Evolutionary conservation across 768 basidiomycete genomes (phyloP).

Genomic region (Tulasnella sp.): DNA sequence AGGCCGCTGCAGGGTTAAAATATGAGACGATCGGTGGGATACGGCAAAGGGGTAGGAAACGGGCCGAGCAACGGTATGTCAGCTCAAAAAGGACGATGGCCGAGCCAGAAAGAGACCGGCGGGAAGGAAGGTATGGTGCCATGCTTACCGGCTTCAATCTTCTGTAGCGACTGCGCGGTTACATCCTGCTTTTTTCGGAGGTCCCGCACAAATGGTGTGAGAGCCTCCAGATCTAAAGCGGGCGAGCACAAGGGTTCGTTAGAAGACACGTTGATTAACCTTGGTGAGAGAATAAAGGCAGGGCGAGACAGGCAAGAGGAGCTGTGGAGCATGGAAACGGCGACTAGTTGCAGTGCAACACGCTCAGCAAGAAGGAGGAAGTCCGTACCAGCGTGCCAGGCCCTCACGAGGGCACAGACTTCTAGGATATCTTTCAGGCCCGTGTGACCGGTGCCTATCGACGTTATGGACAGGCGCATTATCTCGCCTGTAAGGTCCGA

Average conservation of each 20-base stretch:
- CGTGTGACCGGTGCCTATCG: conserved; percentile 53
- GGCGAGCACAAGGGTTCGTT: background rate
- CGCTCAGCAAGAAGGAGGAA: background rate
- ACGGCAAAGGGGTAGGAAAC: background rate
- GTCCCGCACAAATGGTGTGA: conserved; percentile 61
- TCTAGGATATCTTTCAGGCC: conserved; percentile 43
- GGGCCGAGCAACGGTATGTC: background rate
- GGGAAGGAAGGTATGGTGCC: background rate
- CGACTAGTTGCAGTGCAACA: conserved; percentile 4
- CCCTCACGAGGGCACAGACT: conserved; percentile 63
- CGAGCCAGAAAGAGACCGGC: background rate
- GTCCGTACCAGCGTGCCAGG: conserved; percentile 58
- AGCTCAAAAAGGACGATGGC: background rate
- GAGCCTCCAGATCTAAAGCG: conserved; percentile 62
- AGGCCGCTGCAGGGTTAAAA: conserved; percentile 19
- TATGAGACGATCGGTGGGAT: background rate
- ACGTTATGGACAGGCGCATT: conserved; percentile 90
- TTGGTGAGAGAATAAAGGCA: background rate
- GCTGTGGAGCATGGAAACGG: background rate
- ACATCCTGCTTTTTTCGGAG: conserved; percentile 83
- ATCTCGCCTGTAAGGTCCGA: conserved; percentile 95
- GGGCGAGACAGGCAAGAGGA: conserved; percentile 10
- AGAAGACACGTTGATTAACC: background rate
- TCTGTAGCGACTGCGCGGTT: conserved; percentile 78
- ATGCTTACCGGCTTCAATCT: conserved; percentile 81